Conservation (phyloP, 257 asterid genomes). For the Plantago ovata region DNA sequence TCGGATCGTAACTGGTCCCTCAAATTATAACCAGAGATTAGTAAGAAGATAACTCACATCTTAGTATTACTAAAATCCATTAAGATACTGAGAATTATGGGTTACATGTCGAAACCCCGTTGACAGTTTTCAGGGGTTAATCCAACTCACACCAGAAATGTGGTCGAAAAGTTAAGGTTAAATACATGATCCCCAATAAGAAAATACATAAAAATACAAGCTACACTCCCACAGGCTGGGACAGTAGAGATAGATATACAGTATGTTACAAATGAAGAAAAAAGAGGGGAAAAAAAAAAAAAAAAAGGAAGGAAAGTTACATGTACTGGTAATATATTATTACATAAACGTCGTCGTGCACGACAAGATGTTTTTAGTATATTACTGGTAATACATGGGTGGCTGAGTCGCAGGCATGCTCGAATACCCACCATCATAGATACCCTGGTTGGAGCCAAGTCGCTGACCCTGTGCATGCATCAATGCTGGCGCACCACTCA, state of each 20-base stretch:
- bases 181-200: constrained; percentile 17
- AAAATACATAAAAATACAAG: constrained; percentile 24
- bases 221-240: background rate
- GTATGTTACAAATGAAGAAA: background rate
- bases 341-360: background rate
- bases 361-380: no score
- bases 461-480: constrained; percentile 71
- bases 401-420: constrained; percentile 10
- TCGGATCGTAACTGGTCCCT: no score
- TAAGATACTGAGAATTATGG: background rate
- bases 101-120: background rate
- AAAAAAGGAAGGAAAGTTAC: background rate
- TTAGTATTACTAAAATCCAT: no score
- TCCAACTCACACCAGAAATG: constrained; percentile 9
- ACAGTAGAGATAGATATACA: no score
- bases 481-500: constrained; percentile 56
- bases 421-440: constrained; percentile 10
- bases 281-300: no score
- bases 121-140: constrained; percentile 4
- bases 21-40: no score
- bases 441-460: constrained; percentile 26
- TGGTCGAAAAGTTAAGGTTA: background rate
- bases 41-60: no score
- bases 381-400: constrained; percentile 15
- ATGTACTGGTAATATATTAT: background rate